Conservation (phyloP, 2,329 filamentous ascomycete genomes). For the Venturia asperata region DNA sequence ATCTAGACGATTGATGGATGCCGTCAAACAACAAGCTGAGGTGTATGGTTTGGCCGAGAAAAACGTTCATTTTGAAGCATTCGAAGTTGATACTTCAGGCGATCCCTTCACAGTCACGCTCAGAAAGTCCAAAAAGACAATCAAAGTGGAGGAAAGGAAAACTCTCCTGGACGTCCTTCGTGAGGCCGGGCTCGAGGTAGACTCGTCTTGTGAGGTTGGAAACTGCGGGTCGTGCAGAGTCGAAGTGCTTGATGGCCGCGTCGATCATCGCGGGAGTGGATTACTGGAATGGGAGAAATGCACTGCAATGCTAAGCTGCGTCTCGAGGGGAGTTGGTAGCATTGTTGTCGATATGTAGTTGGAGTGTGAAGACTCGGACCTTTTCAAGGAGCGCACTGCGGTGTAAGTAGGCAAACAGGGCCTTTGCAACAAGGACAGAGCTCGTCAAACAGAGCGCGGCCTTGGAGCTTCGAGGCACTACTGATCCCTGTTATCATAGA, state of each 20-base stretch:
- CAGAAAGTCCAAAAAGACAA: constrained; percentile 34
- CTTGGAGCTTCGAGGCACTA: no score
- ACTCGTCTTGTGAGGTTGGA: constrained; percentile 38
- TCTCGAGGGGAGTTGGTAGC: constrained; percentile 31
- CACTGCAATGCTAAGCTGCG: constrained; percentile 33
- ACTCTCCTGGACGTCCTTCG: constrained; percentile 38
- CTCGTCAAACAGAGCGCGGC: no score
- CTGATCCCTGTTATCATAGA: no score
- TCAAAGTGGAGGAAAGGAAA: constrained; percentile 40
- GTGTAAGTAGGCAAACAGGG: no score
- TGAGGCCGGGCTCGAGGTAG: constrained; percentile 38
- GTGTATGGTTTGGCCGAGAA: constrained; percentile 39
- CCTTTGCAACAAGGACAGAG: no score
- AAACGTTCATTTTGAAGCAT: constrained; percentile 56
- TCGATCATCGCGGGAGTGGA: constrained; percentile 36
- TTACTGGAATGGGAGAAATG: constrained; percentile 33
- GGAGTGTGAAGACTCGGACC: not conserved
- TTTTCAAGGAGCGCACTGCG: no score
- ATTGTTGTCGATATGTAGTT: constrained; percentile 27
- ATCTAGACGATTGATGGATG: constrained; percentile 50
- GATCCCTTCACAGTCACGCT: constrained; percentile 55
- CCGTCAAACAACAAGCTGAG: constrained; percentile 38
- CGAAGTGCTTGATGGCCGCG: constrained; percentile 32
- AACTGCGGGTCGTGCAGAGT: constrained; percentile 41
- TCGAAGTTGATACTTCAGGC: constrained; percentile 47